A percentile compares a stretch with the other conserved stretches of the same genome.
Evolutionary conservation across 1,284 basidiomycete genomes (phyloP).

Genomic region (Xerocomus nothofagi): DNA sequence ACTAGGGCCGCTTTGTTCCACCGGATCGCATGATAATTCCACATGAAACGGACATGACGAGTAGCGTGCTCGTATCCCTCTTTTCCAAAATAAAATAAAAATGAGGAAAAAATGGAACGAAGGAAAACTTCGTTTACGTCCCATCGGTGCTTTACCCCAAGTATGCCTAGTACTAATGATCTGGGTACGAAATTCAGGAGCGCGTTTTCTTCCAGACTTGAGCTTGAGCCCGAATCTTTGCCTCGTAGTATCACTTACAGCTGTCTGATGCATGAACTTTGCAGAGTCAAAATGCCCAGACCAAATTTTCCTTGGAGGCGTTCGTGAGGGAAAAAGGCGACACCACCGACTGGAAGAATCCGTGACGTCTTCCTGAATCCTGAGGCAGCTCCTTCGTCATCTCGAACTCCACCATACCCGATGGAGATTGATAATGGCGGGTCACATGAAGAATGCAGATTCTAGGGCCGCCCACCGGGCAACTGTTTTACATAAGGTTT

Average conservation of each 20-base stretch:
- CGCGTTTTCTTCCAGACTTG: background rate
- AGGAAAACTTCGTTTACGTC: background rate
- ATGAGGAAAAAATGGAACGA: no score
- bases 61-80: background rate
- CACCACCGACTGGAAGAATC: background rate
- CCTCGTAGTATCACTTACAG: background rate
- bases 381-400: no score
- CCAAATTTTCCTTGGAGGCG: background rate
- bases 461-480: background rate
- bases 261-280: background rate
- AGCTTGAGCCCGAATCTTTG: background rate
- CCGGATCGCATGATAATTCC: background rate
- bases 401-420: constrained; percentile 5
- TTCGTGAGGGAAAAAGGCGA: background rate
- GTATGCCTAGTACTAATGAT: no score
- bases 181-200: background rate
- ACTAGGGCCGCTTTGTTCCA: background rate
- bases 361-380: background rate
- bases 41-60: constrained; percentile 7
- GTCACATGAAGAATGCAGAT: constrained; percentile 19
- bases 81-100: no score
- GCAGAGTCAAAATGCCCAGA: background rate
- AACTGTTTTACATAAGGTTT: constrained; percentile 29
- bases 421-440: constrained; percentile 7
- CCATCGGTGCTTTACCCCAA: background rate